Conservation (phyloP, 805 yeast species). For the Ogataea pini region DNA sequence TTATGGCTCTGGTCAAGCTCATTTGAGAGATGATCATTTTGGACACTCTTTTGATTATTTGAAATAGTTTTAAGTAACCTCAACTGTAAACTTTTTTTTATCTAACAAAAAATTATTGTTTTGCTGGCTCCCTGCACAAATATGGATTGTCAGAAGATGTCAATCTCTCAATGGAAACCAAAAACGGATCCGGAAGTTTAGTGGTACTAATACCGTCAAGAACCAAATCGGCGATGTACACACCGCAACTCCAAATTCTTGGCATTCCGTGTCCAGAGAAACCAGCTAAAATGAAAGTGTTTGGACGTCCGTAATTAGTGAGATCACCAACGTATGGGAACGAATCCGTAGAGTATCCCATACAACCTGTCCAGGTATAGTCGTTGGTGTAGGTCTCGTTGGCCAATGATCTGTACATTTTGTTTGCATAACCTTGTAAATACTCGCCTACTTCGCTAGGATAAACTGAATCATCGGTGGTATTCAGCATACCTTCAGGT, state of each 20-base stretch:
- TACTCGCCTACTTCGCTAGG: constrained; percentile 26
- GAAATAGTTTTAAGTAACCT: no score
- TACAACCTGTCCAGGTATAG: constrained; percentile 46
- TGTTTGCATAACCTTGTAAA: constrained; percentile 34
- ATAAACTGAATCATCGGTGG: constrained; percentile 38
- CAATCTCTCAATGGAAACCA: constrained; percentile 3
- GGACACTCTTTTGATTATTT: constrained; percentile 1
- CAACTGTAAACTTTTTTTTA: no score
- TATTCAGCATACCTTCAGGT: constrained; percentile 20
- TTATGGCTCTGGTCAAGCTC: constrained; percentile 25
- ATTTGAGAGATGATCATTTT: constrained; percentile 9
- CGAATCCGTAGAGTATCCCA: constrained; percentile 46
- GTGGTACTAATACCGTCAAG: constrained; percentile 7
- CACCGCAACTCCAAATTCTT: constrained; percentile 42
- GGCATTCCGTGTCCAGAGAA: constrained; percentile 58
- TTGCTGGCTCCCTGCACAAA: background rate
- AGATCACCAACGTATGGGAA: constrained; percentile 48
- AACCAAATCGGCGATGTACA: constrained; percentile 37
- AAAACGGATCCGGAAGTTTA: constrained; percentile 3
- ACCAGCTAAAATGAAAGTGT: constrained; percentile 44
- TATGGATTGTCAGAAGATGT: background rate
- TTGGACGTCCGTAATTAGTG: constrained; percentile 26
- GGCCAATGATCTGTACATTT: constrained; percentile 25
- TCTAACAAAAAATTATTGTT: background rate
- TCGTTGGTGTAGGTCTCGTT: constrained; percentile 34